These are phyloP conservation scores for Rutstroemia sp. DNA, from an alignment of 2,329 filamentous ascomycete species.

Conservation along the genomic window DNA sequence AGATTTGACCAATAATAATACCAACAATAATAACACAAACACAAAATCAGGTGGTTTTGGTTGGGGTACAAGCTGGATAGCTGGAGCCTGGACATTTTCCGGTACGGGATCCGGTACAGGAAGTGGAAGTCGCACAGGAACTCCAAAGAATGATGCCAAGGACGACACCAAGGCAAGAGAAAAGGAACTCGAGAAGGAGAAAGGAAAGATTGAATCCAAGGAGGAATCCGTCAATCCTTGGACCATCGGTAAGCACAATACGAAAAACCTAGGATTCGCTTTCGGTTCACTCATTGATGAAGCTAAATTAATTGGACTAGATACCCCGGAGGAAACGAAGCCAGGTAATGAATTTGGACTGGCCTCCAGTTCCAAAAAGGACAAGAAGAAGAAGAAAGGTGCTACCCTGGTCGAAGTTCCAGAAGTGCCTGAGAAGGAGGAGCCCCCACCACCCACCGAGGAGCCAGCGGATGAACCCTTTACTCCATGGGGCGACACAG, in stretches of 20 bases:
- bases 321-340: conserved; percentile 28
- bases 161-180: not conserved
- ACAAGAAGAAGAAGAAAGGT: conserved; percentile 39
- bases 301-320: conserved; percentile 21
- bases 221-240: conserved; percentile 42
- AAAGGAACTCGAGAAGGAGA: conserved; percentile 12
- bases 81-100: conserved; percentile 33
- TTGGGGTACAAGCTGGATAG: conserved; percentile 49
- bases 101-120: conserved; percentile 29
- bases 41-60: conserved; percentile 41
- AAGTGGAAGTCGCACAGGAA: not conserved
- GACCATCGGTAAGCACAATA: conserved; percentile 45
- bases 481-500: conserved; percentile 41
- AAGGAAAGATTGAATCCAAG: conserved; percentile 34
- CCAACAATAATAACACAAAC: conserved; percentile 9
- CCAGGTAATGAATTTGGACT: conserved; percentile 33
- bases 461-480: conserved; percentile 37
- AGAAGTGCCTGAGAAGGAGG: conserved; percentile 15
- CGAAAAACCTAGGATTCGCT: conserved; percentile 40
- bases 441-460: conserved; percentile 18
- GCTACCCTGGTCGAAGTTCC: conserved; percentile 17
- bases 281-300: conserved; percentile 42
- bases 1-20: conserved; percentile 36
- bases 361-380: conserved; percentile 33
- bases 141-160: not conserved